phyloP scores from a whole-genome alignment of 1,284 basidiomycete genomes.

The Melampsora abietis-canadensis region DNA sequence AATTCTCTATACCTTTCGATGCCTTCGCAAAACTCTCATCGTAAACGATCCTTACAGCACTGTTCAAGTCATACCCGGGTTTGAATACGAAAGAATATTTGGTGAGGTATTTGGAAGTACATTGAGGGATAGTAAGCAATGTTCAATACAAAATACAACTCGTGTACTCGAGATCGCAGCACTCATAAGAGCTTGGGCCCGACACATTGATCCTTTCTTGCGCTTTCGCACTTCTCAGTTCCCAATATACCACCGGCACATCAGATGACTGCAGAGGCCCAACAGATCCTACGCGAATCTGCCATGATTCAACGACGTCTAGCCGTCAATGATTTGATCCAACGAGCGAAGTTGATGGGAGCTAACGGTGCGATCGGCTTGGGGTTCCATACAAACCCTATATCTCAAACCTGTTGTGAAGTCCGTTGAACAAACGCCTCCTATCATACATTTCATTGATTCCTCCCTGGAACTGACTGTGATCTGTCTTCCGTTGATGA shows the following conservation, averaged over 20 bases:
- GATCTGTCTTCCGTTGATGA: no score
- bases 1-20: no score
- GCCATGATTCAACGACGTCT: neutral
- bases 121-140: neutral
- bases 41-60: neutral
- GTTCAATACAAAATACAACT: no score
- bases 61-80: neutral
- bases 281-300: conserved; percentile 2
- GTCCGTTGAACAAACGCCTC: neutral
- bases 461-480: no score
- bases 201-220: no score
- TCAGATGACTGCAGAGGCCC: conserved; percentile 1
- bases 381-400: neutral
- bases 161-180: no score
- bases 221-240: neutral
- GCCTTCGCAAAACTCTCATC: neutral
- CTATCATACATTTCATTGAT: no score
- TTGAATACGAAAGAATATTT: conserved; percentile 6
- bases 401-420: conserved; percentile 1
- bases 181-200: no score
- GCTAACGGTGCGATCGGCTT: conserved; percentile 3
- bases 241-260: conserved; percentile 2
- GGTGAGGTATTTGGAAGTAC: neutral
- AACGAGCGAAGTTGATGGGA: neutral
- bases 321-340: conserved; percentile 1